Evolutionary conservation across 2,329 filamentous ascomycete genomes (phyloP).

Genomic region (Fusarium zealandicum): DNA sequence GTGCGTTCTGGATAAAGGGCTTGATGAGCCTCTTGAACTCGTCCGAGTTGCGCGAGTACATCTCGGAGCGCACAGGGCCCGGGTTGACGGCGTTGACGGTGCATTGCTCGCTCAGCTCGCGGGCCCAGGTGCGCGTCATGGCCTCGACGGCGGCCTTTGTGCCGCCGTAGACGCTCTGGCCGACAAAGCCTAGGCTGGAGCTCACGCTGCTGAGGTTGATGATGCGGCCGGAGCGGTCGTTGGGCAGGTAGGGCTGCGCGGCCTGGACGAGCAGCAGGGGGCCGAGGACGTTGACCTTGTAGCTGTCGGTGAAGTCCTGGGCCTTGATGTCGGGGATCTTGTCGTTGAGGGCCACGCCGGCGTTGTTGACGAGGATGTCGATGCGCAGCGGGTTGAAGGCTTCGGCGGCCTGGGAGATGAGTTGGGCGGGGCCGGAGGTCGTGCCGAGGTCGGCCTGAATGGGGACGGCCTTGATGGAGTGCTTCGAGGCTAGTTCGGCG

Average conservation of each 20-base stretch:
- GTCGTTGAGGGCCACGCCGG: slow-evolving; percentile 72
- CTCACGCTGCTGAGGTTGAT: slow-evolving; percentile 61
- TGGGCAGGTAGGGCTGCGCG: slow-evolving; percentile 71
- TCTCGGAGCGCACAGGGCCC: slow-evolving; percentile 58
- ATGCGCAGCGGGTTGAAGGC: slow-evolving; percentile 38
- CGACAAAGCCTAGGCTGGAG: slow-evolving; percentile 56
- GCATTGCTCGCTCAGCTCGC: slow-evolving; percentile 58
- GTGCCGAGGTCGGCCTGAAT: slow-evolving; percentile 65
- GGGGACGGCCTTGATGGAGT: slow-evolving; percentile 66
- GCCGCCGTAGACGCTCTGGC: slow-evolving; percentile 60
- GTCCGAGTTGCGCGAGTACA: slow-evolving; percentile 51
- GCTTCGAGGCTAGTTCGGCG: slow-evolving; percentile 43
- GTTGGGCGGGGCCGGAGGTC: slow-evolving; percentile 32
- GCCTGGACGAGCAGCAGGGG: slow-evolving; percentile 80
- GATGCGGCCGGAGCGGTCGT: slow-evolving; percentile 68
- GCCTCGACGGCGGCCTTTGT: slow-evolving; percentile 63
- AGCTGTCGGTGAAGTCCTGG: slow-evolving; percentile 72
- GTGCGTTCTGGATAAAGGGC: slow-evolving; percentile 42
- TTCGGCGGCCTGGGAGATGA: slow-evolving; percentile 36
- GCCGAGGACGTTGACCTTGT: slow-evolving; percentile 80
- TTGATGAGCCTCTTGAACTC: slow-evolving; percentile 42
- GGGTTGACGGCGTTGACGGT: slow-evolving; percentile 64
- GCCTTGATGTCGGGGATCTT: slow-evolving; percentile 64
- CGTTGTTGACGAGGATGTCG: slow-evolving; percentile 84
- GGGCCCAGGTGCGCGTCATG: slow-evolving; percentile 62